Evolutionary conservation across 2,329 filamentous ascomycete species (phyloP).

Genomic region (Fonsecaea multimorphosa): DNA sequence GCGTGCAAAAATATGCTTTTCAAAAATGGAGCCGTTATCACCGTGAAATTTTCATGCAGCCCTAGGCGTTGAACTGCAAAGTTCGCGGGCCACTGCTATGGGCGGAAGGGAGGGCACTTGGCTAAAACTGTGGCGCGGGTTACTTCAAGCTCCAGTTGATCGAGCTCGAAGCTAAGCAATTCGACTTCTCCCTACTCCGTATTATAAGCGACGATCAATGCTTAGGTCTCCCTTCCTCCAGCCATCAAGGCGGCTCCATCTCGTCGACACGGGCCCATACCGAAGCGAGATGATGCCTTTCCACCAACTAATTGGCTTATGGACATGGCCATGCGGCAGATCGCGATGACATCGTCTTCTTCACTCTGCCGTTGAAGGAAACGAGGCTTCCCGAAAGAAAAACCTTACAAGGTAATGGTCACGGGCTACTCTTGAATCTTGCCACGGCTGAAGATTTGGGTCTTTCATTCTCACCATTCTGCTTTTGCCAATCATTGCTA

Average conservation of each 20-base stretch:
- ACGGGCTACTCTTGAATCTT: neutral
- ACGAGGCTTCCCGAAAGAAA: slow-evolving; percentile 1
- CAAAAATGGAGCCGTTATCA: too few relatives aligned
- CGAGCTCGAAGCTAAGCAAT: neutral
- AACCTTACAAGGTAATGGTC: neutral
- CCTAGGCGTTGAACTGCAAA: too few relatives aligned
- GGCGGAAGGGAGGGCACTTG: neutral
- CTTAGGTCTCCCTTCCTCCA: neutral
- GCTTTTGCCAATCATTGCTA: neutral
- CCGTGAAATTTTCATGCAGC: neutral
- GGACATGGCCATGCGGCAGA: neutral
- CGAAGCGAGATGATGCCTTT: neutral
- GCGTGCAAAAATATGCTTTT: too few relatives aligned
- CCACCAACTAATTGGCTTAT: neutral
- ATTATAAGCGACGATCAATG: neutral
- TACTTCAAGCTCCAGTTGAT: neutral
- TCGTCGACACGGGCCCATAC: neutral
- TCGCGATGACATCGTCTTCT: neutral
- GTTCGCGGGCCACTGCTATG: neutral
- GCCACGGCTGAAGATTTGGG: neutral
- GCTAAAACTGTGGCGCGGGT: neutral
- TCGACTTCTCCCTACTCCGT: neutral
- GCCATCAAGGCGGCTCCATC: neutral
- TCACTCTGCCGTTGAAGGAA: neutral
- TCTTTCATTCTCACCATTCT: neutral